phyloP scores from a whole-genome alignment of 805 yeast genomes.

The Kockiozyma suomiensis region DNA sequence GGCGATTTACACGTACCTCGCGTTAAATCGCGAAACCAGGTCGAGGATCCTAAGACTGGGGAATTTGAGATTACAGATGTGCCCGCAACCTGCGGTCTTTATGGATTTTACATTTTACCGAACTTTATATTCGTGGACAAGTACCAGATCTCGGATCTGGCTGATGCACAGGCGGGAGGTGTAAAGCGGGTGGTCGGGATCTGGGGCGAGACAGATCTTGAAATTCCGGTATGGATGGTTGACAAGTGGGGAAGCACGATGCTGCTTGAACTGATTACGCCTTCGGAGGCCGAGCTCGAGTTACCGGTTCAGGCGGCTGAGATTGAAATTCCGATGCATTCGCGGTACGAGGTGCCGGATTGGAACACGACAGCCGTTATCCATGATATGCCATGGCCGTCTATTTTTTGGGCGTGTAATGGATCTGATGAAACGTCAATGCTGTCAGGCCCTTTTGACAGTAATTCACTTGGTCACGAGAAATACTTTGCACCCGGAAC shows the following conservation, averaged over 20 bases:
- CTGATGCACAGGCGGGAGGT: conserved; percentile 33
- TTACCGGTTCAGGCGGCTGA: conserved; percentile 31
- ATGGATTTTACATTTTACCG: conserved; percentile 50
- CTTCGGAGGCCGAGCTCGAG: conserved; percentile 4
- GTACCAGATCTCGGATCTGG: conserved; percentile 52
- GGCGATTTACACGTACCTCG: conserved; percentile 26
- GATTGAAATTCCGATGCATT: conserved; percentile 52
- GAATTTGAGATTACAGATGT: conserved; percentile 9
- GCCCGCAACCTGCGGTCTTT: conserved; percentile 48
- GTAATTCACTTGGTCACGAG: conserved; percentile 49
- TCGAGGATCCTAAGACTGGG: conserved; percentile 25
- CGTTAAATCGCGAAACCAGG: conserved; percentile 15
- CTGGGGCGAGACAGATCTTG: conserved; percentile 62
- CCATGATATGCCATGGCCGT: conserved; percentile 45
- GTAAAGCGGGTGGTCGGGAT: conserved; percentile 35
- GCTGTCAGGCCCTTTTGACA: conserved; percentile 46
- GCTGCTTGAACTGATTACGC: conserved; percentile 45
- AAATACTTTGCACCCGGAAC: conserved; percentile 52
- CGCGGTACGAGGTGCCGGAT: conserved; percentile 53
- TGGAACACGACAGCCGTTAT: conserved; percentile 32
- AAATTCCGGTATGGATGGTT: conserved; percentile 55
- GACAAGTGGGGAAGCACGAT: conserved; percentile 53
- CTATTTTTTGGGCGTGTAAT: conserved; percentile 56
- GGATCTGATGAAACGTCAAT: conserved; percentile 40
- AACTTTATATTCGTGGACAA: conserved; percentile 55